Conservation (phyloP, 495 filamentous ascomycete genomes). For the Lasiosphaeria miniovina region DNA sequence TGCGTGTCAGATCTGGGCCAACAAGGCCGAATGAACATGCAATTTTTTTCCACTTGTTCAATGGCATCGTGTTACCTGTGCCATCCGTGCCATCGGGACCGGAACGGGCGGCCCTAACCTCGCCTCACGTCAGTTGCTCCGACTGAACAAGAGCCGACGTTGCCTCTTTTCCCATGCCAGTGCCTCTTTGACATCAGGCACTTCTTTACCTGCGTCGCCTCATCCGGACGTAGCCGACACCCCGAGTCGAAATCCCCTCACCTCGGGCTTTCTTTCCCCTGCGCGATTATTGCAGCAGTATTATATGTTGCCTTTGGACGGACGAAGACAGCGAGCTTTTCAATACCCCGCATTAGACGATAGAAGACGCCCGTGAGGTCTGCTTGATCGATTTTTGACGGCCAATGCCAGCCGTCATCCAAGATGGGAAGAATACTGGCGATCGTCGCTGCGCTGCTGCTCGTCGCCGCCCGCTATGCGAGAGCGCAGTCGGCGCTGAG, state of each 20-base stretch:
- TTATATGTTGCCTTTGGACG: no score
- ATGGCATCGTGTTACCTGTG: background rate
- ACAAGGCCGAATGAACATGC: background rate
- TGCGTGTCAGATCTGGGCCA: constrained; percentile 3
- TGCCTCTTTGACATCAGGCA: no score
- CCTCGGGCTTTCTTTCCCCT: no score
- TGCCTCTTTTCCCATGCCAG: background rate
- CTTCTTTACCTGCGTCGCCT: no score
- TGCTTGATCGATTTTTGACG: background rate
- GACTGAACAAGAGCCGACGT: background rate
- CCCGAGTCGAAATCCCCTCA: no score
- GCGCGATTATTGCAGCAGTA: no score
- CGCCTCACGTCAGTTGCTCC: background rate
- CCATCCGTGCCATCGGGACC: background rate
- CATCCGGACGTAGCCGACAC: no score
- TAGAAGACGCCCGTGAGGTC: background rate
- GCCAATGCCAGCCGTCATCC: constrained; percentile 8
- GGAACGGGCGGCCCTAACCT: background rate
- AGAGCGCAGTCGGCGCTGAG: constrained; percentile 1
- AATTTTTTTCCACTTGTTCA: background rate
- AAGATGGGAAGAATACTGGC: constrained; percentile 10
- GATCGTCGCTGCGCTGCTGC: constrained; percentile 11
- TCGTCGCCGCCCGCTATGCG: constrained; percentile 1
- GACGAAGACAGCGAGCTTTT: no score
- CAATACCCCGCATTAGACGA: no score